Evolutionary conservation across 192 early-diverging fungal species (phyloP).

Genomic region (Coemansia sp.): DNA sequence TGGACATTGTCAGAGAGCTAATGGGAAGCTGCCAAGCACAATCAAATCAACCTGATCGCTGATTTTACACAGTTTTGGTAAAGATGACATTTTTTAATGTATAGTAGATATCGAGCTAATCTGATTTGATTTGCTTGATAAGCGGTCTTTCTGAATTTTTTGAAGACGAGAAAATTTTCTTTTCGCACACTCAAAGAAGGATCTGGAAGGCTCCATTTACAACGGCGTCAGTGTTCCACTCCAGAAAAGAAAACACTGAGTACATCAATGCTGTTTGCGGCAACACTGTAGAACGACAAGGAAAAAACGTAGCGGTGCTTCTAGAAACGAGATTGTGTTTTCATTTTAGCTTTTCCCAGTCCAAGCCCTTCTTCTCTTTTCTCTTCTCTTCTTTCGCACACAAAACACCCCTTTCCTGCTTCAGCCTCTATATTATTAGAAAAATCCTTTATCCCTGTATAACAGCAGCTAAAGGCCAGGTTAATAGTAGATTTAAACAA

Average conservation of each 20-base stretch:
- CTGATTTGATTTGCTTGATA: neutral
- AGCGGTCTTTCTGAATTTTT: neutral
- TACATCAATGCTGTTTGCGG: too few species aligned
- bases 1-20: too few species aligned
- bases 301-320: too few species aligned
- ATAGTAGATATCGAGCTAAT: neutral
- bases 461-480: neutral
- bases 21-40: too few species aligned
- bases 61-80: too few species aligned
- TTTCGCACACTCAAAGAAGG: neutral
- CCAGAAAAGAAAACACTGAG: too few species aligned
- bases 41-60: too few species aligned
- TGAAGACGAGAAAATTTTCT: neutral
- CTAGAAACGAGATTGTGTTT: too few species aligned
- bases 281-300: too few species aligned
- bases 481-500: constrained; percentile 4
- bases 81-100: too few species aligned
- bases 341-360: neutral
- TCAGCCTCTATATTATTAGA: neutral
- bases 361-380: neutral
- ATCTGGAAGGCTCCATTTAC: neutral
- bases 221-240: neutral
- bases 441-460: neutral
- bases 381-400: neutral
- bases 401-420: neutral